A percentile compares a stretch with the other conserved stretches of the same genome.
Conservation (phyloP, 164 flowering plant species). For the Aristolochia contorta region DNA sequence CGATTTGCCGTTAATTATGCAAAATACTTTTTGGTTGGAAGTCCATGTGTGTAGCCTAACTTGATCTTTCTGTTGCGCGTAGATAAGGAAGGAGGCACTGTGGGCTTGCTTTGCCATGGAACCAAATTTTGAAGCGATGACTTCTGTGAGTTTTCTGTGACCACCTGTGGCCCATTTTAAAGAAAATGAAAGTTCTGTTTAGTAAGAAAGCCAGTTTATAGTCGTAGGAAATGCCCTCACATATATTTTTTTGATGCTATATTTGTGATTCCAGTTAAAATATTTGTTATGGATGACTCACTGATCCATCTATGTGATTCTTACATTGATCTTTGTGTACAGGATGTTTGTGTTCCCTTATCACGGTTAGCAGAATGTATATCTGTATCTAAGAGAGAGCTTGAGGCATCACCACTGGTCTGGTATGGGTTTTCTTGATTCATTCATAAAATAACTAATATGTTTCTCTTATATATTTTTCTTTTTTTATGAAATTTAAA, state of each 20-base stretch:
- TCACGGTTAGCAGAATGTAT: conserved; percentile 81
- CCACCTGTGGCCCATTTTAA: background rate
- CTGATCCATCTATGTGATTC: background rate
- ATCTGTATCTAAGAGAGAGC: conserved; percentile 60
- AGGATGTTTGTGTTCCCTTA: conserved; percentile 98
- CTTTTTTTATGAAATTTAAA: background rate
- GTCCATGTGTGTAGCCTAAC: background rate
- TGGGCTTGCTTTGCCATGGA: conserved; percentile 97
- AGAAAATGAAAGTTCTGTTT: too few species aligned
- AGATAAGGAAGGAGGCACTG: conserved; percentile 97
- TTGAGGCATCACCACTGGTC: conserved; percentile 71
- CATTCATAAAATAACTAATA: background rate
- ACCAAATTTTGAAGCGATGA: conserved; percentile 88
- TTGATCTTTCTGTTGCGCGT: conserved; percentile 7
- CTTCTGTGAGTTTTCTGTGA: conserved; percentile 31
- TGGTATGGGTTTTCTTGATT: conserved; percentile 38
- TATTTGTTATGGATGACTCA: background rate
- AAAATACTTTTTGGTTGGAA: too few species aligned
- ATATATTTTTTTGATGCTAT: too few species aligned
- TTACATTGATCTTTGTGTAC: background rate
- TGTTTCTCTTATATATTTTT: conserved; percentile 1
- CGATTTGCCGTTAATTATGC: too few species aligned
- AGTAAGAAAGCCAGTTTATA: too few species aligned
- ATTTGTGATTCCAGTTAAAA: too few species aligned
- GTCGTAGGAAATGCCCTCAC: too few species aligned